Evolutionary conservation across 2,329 filamentous ascomycete genomes (phyloP).

Genomic region (Sporothrix globosa): DNA sequence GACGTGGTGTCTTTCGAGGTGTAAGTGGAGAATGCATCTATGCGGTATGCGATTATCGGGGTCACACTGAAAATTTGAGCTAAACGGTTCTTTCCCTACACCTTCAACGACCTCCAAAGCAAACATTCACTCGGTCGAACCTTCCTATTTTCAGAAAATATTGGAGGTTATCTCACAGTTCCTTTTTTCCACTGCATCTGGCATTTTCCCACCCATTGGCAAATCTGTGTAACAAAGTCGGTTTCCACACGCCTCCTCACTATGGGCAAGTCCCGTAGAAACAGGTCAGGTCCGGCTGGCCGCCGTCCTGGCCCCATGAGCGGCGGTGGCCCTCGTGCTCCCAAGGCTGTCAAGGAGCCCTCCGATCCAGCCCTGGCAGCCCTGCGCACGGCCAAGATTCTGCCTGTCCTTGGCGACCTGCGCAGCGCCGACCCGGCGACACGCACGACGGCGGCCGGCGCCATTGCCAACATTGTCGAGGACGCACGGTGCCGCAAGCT

Average conservation of each 20-base stretch:
- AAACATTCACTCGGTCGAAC: background rate
- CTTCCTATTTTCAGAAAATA: background rate
- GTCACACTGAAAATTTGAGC: background rate
- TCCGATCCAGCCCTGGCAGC: slow-evolving; percentile 66
- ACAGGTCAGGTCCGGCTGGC: slow-evolving; percentile 49
- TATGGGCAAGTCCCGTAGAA: slow-evolving; percentile 63
- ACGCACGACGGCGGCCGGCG: slow-evolving; percentile 62
- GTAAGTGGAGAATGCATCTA: slow-evolving; percentile 18
- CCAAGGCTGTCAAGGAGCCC: slow-evolving; percentile 62
- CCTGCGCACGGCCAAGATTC: slow-evolving; percentile 64
- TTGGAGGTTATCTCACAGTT: background rate
- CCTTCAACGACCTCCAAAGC: background rate
- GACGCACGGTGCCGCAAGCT: slow-evolving; percentile 66
- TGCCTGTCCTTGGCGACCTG: slow-evolving; percentile 65
- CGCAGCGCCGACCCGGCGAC: slow-evolving; percentile 61
- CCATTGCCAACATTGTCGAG: slow-evolving; percentile 64
- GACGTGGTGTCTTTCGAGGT: background rate
- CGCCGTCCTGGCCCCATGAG: slow-evolving; percentile 58
- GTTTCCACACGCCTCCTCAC: background rate
- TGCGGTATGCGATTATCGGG: slow-evolving; percentile 9
- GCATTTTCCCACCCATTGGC: background rate
- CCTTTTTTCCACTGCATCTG: background rate
- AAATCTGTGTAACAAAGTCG: background rate
- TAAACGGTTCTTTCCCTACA: background rate
- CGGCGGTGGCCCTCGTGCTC: slow-evolving; percentile 31